Evolutionary conservation across 768 basidiomycete species (phyloP).

Genomic region (Naematelia encephala): DNA sequence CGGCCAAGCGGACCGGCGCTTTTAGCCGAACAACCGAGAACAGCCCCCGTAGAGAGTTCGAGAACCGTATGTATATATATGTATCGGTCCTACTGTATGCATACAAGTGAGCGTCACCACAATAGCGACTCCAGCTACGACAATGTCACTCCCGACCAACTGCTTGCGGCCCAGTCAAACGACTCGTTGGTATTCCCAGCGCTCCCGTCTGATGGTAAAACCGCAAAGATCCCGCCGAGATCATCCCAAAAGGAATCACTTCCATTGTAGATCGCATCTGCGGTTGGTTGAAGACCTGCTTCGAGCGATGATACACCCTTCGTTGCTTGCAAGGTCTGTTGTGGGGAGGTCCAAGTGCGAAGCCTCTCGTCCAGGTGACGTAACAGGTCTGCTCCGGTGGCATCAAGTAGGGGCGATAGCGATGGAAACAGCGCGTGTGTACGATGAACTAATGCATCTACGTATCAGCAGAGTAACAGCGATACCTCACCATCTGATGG

Average conservation of each 20-base stretch:
- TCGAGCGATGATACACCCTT: neutral
- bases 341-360: neutral
- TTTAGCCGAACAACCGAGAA: neutral
- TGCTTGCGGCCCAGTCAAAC: neutral
- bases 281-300: no score
- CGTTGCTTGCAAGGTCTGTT: no score
- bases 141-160: no score
- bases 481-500: neutral
- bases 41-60: neutral
- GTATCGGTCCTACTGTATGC: neutral
- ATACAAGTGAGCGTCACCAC: no score
- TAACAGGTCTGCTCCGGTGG: neutral
- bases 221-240: conserved; percentile 2
- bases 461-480: neutral
- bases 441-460: neutral
- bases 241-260: conserved; percentile 7
- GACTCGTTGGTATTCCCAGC: no score
- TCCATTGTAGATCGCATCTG: neutral
- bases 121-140: no score
- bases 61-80: neutral
- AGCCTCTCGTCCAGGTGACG: neutral
- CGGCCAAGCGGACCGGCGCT: neutral
- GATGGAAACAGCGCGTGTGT: neutral
- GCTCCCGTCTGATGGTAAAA: no score
- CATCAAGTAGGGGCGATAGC: neutral